Conservation (phyloP, 2,329 filamentous ascomycete genomes). For the Zelopaecilomyces penicillatus region DNA sequence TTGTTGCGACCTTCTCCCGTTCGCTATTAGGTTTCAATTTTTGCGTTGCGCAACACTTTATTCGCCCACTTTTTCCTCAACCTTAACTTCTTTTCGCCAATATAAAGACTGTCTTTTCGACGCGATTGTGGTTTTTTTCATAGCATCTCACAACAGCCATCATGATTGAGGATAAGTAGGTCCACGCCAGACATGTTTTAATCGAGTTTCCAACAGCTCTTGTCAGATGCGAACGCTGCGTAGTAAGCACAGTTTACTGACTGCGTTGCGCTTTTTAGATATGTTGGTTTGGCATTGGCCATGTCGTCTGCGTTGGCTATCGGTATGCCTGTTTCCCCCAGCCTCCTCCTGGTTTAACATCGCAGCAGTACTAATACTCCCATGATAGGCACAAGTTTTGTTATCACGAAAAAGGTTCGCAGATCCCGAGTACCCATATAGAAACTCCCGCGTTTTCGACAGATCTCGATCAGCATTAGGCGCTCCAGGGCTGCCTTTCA, state of each 20-base stretch:
- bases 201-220: neutral
- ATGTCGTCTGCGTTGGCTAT: conserved; percentile 68
- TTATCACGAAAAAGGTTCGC: conserved; percentile 93
- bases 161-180: conserved; percentile 34
- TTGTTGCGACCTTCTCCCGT: too few relatives aligned
- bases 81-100: too few relatives aligned
- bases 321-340: conserved; percentile 41
- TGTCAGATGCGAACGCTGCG: neutral
- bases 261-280: conserved; percentile 40
- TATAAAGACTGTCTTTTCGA: too few relatives aligned
- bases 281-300: conserved; percentile 68
- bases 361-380: neutral
- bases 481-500: too few relatives aligned
- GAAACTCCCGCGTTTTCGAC: too few relatives aligned
- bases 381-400: conserved; percentile 76
- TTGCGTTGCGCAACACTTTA: too few relatives aligned
- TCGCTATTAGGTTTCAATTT: too few relatives aligned
- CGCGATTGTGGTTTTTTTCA: too few relatives aligned
- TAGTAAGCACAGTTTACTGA: neutral
- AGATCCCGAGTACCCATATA: neutral
- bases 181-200: conserved; percentile 4
- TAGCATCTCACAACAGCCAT: neutral
- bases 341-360: neutral
- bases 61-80: too few relatives aligned
- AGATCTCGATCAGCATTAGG: too few relatives aligned